A percentile compares a stretch with the other conserved stretches of the same genome.
Evolutionary conservation across 768 basidiomycete species (phyloP).

Genomic region (Kockovaella imperatae): DNA sequence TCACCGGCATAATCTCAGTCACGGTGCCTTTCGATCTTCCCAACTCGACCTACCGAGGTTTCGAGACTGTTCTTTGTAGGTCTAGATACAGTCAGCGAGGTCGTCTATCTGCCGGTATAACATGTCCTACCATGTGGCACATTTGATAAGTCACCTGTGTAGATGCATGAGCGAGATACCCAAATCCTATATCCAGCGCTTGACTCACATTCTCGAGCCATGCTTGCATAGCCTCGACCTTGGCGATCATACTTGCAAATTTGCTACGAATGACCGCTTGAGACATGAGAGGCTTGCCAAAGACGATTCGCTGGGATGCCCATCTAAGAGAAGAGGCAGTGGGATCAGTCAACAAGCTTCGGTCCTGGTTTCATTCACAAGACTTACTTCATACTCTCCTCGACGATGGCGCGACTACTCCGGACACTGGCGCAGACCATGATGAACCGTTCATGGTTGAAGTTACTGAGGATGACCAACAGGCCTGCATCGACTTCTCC

Average conservation of each 20-base stretch:
- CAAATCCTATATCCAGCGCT: too few species aligned
- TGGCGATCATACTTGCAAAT: conserved; percentile 80
- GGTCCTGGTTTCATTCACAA: neutral
- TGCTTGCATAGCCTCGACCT: conserved; percentile 69
- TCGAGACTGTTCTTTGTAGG: conserved; percentile 64
- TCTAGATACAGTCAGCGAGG: conserved; percentile 41
- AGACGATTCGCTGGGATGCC: conserved; percentile 80
- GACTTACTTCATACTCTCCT: conserved; percentile 66
- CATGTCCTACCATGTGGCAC: conserved; percentile 61
- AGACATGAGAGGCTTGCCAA: conserved; percentile 69
- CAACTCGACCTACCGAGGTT: conserved; percentile 56
- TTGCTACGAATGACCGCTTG: conserved; percentile 83
- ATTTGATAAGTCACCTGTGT: conserved; percentile 84
- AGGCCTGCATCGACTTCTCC: conserved; percentile 74
- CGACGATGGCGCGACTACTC: conserved; percentile 65
- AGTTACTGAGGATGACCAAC: conserved; percentile 68
- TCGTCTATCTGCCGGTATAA: conserved; percentile 4
- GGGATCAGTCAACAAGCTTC: conserved; percentile 2
- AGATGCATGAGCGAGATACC: too few species aligned
- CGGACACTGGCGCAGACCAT: conserved; percentile 71
- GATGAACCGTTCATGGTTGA: conserved; percentile 55
- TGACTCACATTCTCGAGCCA: conserved; percentile 84
- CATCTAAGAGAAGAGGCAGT: too few species aligned
- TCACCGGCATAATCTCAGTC: neutral
- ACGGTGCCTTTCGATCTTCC: neutral